Evolutionary conservation across 1,284 basidiomycete genomes (phyloP).

Genomic region (Irpex sp.): DNA sequence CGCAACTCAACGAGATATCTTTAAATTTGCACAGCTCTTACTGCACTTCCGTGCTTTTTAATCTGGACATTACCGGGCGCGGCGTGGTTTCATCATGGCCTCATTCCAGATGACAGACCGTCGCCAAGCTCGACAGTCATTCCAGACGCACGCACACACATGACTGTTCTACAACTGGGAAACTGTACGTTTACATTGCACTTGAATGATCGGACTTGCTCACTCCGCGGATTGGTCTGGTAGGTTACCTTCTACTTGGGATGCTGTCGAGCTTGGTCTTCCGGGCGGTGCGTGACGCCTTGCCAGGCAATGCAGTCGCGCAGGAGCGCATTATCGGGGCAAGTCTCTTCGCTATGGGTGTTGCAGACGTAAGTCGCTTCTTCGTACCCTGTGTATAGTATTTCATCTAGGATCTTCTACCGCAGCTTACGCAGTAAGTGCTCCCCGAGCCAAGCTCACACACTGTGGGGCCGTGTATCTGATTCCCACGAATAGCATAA

Average conservation of each 20-base stretch:
- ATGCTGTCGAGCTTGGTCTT: conserved; percentile 69
- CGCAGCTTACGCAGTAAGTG: conserved; percentile 54
- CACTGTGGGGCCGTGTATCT: not conserved
- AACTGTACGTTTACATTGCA: conserved; percentile 47
- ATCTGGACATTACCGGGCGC: conserved; percentile 62
- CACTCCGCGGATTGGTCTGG: conserved; percentile 2
- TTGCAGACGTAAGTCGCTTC: conserved; percentile 63
- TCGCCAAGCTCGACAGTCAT: conserved; percentile 24
- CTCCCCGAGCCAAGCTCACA: not conserved
- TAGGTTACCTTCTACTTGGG: conserved; percentile 68
- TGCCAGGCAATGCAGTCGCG: conserved; percentile 54
- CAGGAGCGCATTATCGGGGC: conserved; percentile 73
- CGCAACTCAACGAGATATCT: not conserved
- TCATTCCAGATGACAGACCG: conserved; percentile 48
- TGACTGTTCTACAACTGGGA: conserved; percentile 69
- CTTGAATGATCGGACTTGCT: not conserved
- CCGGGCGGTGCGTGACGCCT: conserved; percentile 60
- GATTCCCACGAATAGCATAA: conserved; percentile 41
- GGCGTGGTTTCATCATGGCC: conserved; percentile 67
- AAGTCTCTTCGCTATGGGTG: conserved; percentile 58
- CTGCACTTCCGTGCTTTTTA: conserved; percentile 53
- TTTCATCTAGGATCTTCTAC: not conserved
- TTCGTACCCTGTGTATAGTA: not conserved
- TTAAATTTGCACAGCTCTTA: conserved; percentile 50
- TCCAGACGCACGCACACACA: conserved; percentile 51